Conservation (phyloP, 148 eudicot genomes). For the Beta vulgaris region DNA sequence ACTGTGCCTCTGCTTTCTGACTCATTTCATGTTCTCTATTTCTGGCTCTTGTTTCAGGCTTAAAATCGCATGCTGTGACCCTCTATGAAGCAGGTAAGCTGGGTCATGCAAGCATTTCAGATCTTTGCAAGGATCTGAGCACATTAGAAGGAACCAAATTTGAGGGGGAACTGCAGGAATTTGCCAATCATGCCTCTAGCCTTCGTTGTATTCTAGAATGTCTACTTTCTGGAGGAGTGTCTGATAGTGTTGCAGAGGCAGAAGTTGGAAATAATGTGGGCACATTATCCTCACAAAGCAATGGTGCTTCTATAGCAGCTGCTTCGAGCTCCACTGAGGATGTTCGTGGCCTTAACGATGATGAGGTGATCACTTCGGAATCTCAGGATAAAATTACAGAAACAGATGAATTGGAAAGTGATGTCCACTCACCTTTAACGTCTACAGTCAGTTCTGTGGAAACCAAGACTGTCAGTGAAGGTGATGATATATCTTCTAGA, state of each 20-base stretch:
- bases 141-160: slow-evolving; percentile 91
- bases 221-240: slow-evolving; percentile 83
- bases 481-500: slow-evolving; percentile 21
- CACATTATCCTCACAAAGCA: slow-evolving; percentile 32
- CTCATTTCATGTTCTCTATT: neutral
- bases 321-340: slow-evolving; percentile 31
- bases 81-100: slow-evolving; percentile 97
- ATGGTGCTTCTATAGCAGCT: slow-evolving; percentile 32
- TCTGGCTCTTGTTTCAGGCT: slow-evolving; percentile 51
- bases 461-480: slow-evolving; percentile 30
- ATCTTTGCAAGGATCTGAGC: slow-evolving; percentile 89
- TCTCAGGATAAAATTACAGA: slow-evolving; percentile 22
- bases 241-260: slow-evolving; percentile 34
- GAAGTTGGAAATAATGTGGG: slow-evolving; percentile 31
- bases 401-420: slow-evolving; percentile 22
- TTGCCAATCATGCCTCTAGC: slow-evolving; percentile 99
- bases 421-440: slow-evolving; percentile 15
- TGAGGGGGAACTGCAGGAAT: slow-evolving; percentile 97
- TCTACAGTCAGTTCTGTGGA: slow-evolving; percentile 31
- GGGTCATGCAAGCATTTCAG: slow-evolving; percentile 85
- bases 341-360: slow-evolving; percentile 25
- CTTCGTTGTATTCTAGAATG: slow-evolving; percentile 88
- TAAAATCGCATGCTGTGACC: slow-evolving; percentile 96
- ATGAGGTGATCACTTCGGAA: slow-evolving; percentile 21
- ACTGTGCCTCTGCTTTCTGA: neutral